Conservation (phyloP, 2,329 filamentous ascomycete genomes). For the Gremmenia infestans region DNA sequence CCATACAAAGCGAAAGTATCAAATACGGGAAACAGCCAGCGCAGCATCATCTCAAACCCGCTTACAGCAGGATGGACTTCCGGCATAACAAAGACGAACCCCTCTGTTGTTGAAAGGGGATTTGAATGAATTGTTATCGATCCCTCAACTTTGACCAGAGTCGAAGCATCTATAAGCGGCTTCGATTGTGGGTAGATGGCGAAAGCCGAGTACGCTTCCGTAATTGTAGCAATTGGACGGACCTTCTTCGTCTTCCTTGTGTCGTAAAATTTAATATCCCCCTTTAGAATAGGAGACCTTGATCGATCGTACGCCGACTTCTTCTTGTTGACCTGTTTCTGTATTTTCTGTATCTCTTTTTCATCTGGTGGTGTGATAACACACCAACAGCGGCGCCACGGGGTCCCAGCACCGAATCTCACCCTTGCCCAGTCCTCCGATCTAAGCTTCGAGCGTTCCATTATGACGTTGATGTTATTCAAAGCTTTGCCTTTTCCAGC, state of each 20-base stretch:
- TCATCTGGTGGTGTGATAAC: conserved; percentile 89
- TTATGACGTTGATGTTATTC: conserved; percentile 85
- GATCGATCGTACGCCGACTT: conserved; percentile 77
- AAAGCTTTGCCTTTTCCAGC: conserved; percentile 86
- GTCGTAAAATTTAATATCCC: conserved; percentile 93
- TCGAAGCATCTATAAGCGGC: conserved; percentile 89
- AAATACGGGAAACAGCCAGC: conserved; percentile 89
- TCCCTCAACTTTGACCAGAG: conserved; percentile 88
- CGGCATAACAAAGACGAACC: conserved; percentile 97
- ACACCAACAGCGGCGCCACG: conserved; percentile 96
- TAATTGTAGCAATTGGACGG: conserved; percentile 84
- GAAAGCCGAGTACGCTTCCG: conserved; percentile 85
- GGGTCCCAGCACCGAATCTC: conserved; percentile 89
- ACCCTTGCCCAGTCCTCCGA: conserved; percentile 94
- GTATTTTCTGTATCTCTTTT: conserved; percentile 79
- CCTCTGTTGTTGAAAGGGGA: conserved; percentile 74
- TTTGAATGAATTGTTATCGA: conserved; percentile 81
- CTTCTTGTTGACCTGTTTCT: conserved; percentile 78
- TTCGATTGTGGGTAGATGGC: conserved; percentile 95
- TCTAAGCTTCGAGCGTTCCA: conserved; percentile 72
- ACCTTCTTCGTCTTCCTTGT: conserved; percentile 86
- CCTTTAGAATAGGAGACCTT: conserved; percentile 63
- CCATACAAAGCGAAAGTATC: conserved; percentile 92
- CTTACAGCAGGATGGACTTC: conserved; percentile 87
- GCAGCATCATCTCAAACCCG: conserved; percentile 92